Conservation (phyloP, 2,329 filamentous ascomycete genomes). For the Ascochyta pisi region DNA sequence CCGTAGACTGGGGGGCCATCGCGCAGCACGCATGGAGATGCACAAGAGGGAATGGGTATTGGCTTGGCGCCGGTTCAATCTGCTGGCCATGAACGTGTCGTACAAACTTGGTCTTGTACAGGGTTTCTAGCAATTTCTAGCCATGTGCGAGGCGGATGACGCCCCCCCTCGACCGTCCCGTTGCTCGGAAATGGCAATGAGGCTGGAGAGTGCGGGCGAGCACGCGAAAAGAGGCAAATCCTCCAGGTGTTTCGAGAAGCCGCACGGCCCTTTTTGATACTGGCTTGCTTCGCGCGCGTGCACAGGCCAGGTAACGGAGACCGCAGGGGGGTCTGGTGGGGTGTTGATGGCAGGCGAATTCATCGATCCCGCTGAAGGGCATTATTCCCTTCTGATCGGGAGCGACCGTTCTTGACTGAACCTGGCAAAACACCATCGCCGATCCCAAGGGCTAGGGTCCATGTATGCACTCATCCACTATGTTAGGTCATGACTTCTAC, state of each 20-base stretch:
- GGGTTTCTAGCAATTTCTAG: neutral
- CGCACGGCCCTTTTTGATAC: constrained; percentile 14
- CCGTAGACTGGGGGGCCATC: constrained; percentile 5
- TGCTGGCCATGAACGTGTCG: constrained; percentile 7
- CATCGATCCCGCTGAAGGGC: constrained; percentile 29
- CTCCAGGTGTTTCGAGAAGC: neutral
- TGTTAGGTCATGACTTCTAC: constrained; percentile 18
- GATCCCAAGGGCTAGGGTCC: constrained; percentile 16
- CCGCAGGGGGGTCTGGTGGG: constrained; percentile 18
- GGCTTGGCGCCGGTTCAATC: constrained; percentile 11
- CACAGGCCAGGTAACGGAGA: constrained; percentile 7
- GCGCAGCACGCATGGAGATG: constrained; percentile 3
- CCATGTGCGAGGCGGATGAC: neutral
- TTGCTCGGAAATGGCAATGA: neutral
- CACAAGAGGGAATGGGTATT: constrained; percentile 5
- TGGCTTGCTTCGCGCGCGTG: constrained; percentile 6
- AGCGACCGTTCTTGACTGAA: constrained; percentile 17
- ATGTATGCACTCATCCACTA: constrained; percentile 16
- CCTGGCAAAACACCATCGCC: constrained; percentile 30
- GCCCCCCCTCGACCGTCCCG: neutral
- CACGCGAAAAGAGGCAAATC: constrained; percentile 6
- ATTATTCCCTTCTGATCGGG: constrained; percentile 30
- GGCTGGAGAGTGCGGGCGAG: neutral
- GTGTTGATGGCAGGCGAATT: constrained; percentile 26
- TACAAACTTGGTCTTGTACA: neutral